A percentile compares a stretch with the other conserved stretches of the same genome.
Conservation (phyloP, 371 early-diverging fungal genomes). For the Parasitella parasitica region DNA sequence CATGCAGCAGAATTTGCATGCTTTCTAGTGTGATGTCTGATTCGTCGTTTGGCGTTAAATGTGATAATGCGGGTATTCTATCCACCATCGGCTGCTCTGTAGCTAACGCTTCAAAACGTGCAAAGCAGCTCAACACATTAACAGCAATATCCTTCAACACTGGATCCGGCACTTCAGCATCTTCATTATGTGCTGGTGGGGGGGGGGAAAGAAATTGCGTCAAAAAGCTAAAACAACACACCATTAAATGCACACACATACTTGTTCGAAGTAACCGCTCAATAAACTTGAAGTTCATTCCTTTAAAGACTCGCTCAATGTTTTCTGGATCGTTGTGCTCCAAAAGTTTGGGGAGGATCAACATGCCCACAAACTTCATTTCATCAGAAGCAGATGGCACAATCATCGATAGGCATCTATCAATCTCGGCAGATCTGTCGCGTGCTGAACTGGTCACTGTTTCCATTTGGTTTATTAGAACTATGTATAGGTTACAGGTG, state of each 20-base stretch:
- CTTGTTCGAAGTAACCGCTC: slow-evolving; percentile 47
- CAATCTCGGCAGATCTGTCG: slow-evolving; percentile 45
- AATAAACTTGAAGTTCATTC: slow-evolving; percentile 54
- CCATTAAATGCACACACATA: slow-evolving; percentile 13
- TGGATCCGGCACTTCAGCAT: slow-evolving; percentile 40
- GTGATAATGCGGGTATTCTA: slow-evolving; percentile 41
- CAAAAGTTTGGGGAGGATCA: slow-evolving; percentile 50
- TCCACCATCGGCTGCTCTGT: slow-evolving; percentile 36
- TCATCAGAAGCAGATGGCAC: slow-evolving; percentile 48
- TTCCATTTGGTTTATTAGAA: neutral
- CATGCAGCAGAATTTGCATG: slow-evolving; percentile 33
- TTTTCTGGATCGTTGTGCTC: slow-evolving; percentile 34
- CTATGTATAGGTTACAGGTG: too few species aligned
- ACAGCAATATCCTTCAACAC: slow-evolving; percentile 49
- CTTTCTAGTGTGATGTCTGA: slow-evolving; percentile 37
- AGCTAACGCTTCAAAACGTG: slow-evolving; percentile 31
- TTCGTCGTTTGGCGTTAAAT: slow-evolving; percentile 28
- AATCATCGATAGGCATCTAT: slow-evolving; percentile 49
- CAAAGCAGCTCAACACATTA: slow-evolving; percentile 46
- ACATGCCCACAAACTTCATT: slow-evolving; percentile 54
- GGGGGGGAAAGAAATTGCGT: too few species aligned
- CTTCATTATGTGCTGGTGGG: slow-evolving; percentile 13
- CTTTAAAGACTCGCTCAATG: slow-evolving; percentile 42
- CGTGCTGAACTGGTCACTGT: slow-evolving; percentile 24
- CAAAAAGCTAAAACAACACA: too few species aligned